Evolutionary conservation across 129 eudicot genomes (phyloP).

Genomic region (Lactuca saligna): DNA sequence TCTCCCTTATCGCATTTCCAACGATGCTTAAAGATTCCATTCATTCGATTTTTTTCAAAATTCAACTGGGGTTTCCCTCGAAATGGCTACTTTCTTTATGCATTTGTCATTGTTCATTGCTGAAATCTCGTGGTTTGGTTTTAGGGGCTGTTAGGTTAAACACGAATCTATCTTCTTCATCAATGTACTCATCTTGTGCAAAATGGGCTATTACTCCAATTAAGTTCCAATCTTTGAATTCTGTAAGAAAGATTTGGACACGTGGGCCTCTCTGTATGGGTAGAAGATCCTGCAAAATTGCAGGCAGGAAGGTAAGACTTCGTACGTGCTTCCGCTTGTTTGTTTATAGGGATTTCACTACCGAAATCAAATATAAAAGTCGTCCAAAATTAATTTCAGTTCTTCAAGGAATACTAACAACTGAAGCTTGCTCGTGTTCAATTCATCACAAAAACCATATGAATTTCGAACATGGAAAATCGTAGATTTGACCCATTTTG

Average conservation of each 20-base stretch:
- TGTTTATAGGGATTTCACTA: not conserved
- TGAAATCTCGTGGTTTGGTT: slow-evolving; percentile 10
- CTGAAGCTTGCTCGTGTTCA: not conserved
- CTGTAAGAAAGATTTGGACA: slow-evolving; percentile 66
- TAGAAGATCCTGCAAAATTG: slow-evolving; percentile 85
- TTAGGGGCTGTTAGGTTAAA: slow-evolving; percentile 44
- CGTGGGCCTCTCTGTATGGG: slow-evolving; percentile 86
- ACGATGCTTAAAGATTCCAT: not conserved
- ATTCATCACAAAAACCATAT: not conserved
- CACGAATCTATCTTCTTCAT: slow-evolving; percentile 39
- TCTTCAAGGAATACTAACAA: not conserved
- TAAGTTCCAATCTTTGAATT: slow-evolving; percentile 35
- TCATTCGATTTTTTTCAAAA: not conserved
- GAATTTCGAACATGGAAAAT: not conserved
- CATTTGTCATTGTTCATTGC: not conserved
- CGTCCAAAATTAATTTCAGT: not conserved
- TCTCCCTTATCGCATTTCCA: slow-evolving; percentile 6
- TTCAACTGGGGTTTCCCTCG: not conserved
- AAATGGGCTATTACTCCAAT: slow-evolving; percentile 29
- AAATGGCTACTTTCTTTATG: not conserved
- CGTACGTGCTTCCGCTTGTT: not conserved
- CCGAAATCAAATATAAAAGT: not conserved
- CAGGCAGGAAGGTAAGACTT: slow-evolving; percentile 75
- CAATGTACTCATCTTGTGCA: slow-evolving; percentile 41
- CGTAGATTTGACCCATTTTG: not conserved